Percentiles rank a stretch among this genome's conserved stretches.
Evolutionary conservation across 1,284 basidiomycete genomes (phyloP).

Genomic region (Pascua guehoae): DNA sequence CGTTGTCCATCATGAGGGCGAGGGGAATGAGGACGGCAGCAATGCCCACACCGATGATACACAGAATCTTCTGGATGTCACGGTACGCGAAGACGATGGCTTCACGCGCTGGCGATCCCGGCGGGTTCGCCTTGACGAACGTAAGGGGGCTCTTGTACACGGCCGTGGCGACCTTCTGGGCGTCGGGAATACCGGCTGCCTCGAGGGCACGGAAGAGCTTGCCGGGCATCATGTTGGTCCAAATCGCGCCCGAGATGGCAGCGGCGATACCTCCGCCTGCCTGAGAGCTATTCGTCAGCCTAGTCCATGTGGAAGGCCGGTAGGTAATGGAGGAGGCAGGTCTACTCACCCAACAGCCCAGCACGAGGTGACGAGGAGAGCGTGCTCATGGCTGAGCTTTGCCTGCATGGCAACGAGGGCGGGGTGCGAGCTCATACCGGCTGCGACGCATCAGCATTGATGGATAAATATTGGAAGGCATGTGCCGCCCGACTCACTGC

Average conservation of each 20-base stretch:
- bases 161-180: slow-evolving; percentile 23
- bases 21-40: slow-evolving; percentile 25
- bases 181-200: slow-evolving; percentile 8
- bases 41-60: slow-evolving; percentile 41
- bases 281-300: slow-evolving; percentile 4
- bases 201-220: slow-evolving; percentile 16
- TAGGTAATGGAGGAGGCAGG: neutral
- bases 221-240: slow-evolving; percentile 32
- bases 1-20: slow-evolving; percentile 30
- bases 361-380: slow-evolving; percentile 16
- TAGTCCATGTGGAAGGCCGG: too few species aligned
- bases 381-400: slow-evolving; percentile 18
- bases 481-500: slow-evolving; percentile 24
- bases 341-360: slow-evolving; percentile 10
- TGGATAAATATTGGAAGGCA: neutral
- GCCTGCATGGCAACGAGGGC: slow-evolving; percentile 17
- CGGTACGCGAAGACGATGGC: slow-evolving; percentile 40
- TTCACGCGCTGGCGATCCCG: slow-evolving; percentile 39
- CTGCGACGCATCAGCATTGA: slow-evolving; percentile 1
- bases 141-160: slow-evolving; percentile 43
- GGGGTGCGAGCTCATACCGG: slow-evolving; percentile 47
- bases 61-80: slow-evolving; percentile 36
- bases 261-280: slow-evolving; percentile 39
- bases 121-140: slow-evolving; percentile 36
- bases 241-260: slow-evolving; percentile 47